phyloP scores from a whole-genome alignment of 768 basidiomycete species.

The Naganishia randhawae region DNA sequence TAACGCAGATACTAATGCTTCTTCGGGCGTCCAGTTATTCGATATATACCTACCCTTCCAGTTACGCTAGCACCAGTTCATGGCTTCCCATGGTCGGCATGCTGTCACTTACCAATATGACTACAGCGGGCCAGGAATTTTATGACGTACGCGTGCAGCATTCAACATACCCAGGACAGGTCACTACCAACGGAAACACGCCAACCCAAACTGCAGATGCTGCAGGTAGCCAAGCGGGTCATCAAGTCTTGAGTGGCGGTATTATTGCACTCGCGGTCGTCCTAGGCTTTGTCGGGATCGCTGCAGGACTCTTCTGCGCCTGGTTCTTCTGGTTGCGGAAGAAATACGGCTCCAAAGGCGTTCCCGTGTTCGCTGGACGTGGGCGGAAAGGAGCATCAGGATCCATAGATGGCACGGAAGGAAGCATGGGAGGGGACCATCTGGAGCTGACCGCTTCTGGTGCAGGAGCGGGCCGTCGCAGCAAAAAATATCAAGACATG shows the following conservation, averaged over 20 bases:
- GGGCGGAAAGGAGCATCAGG: constrained; percentile 11
- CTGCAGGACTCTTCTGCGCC: constrained; percentile 44
- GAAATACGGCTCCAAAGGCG: constrained; percentile 39
- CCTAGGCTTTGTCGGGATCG: constrained; percentile 44
- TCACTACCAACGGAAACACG: constrained; percentile 9
- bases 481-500: constrained; percentile 40
- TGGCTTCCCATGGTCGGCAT: constrained; percentile 47
- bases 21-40: constrained; percentile 18
- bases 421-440: constrained; percentile 11
- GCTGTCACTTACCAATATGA: constrained; percentile 44
- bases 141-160: constrained; percentile 43
- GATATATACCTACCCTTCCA: constrained; percentile 36
- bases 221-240: constrained; percentile 3
- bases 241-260: constrained; percentile 37
- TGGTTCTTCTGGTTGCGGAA: constrained; percentile 50
- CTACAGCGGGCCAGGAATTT: constrained; percentile 45
- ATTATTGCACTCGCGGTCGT: constrained; percentile 41
- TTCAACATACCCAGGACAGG: constrained; percentile 23
- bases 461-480: constrained; percentile 18
- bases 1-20: neutral
- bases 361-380: constrained; percentile 23
- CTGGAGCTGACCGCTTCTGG: neutral
- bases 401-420: constrained; percentile 2
- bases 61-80: constrained; percentile 35
- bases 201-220: neutral